Conservation (phyloP, 2,329 filamentous ascomycete genomes). For the Zopfia rhizophila region DNA sequence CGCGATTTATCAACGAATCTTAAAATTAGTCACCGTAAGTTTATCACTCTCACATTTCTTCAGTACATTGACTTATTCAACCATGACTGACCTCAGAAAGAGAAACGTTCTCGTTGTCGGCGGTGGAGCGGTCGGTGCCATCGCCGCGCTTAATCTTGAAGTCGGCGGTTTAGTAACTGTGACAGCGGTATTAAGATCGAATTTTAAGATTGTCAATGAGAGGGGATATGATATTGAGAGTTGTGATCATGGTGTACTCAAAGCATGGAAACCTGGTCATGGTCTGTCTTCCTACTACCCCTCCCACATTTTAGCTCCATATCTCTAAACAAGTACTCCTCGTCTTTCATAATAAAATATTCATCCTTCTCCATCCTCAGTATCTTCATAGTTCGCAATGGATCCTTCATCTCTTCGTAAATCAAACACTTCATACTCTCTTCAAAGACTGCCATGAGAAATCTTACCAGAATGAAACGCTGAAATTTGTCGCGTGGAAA, state of each 20-base stretch:
- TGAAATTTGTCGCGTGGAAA: background rate
- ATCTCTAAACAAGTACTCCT: background rate
- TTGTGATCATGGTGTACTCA: conserved; percentile 63
- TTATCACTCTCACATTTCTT: background rate
- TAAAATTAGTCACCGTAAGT: conserved; percentile 10
- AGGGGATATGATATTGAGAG: conserved; percentile 66
- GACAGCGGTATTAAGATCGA: conserved; percentile 67
- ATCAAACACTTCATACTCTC: too few species aligned
- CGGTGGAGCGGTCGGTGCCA: conserved; percentile 66
- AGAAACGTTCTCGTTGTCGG: conserved; percentile 64
- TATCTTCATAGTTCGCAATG: too few species aligned
- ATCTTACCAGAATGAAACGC: background rate
- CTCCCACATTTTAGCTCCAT: background rate
- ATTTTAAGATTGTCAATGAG: conserved; percentile 60
- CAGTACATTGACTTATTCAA: background rate
- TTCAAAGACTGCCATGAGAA: too few species aligned
- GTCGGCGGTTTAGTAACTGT: conserved; percentile 62
- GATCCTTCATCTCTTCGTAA: too few species aligned
- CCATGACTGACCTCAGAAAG: conserved; percentile 39
- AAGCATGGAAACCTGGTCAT: conserved; percentile 60
- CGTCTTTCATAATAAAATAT: too few species aligned
- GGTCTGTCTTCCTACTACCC: conserved; percentile 39
- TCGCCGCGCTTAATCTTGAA: conserved; percentile 66
- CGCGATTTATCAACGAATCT: too few species aligned
- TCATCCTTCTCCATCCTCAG: too few species aligned